Evolutionary conservation across 176 grass and related monocot genomes (phyloP), one percentile per base, ranked within the genome.

Genomic region (Oryza glaberrima): DNA sequence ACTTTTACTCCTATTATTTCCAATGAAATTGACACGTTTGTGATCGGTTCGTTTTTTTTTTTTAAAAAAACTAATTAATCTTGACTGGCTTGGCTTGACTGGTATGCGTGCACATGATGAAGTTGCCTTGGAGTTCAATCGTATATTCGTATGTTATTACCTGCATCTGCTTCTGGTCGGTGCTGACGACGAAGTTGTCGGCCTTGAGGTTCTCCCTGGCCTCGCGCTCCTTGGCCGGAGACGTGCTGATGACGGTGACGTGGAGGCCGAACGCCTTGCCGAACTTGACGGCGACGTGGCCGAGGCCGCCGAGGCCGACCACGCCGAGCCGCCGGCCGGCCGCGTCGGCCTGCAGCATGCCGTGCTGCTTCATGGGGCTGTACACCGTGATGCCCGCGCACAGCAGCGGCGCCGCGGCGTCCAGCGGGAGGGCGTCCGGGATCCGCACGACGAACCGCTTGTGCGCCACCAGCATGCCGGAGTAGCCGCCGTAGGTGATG

Each of bases 401-500:
- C 1, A 95, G 69, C 12, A 95, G 73, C n/a, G 90, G 88, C 38
- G 93, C 93, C 1, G 90, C 85, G 14, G 82, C 88, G 77, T 94
- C 95, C 0, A 97, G 65, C 0, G 88, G 92, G 10, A 97, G 82
- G 34, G 7, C 32, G 8, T 93, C 90, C 0, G 95, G 95, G 40
- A 97, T 47, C 3, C 26, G 81, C 3, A 97, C 90, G 0, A 97
- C 88, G 36, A 91, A 97, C 61, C 95, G 63, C 41, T 89, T 86
- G 84, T 97, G 41, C 6, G 92, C 92, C 0, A 97, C 95, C 22
- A 94, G 22, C 90, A 90, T 86, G 25, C 69, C 46, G 4, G 95
- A 97, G 86, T 94, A 97, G 28, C 95, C 95, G 65, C 95, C 95
- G 80, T 97, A 97, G 11, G 95, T 94, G 79, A 94, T 75, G 67